Evolutionary conservation across 163 green algal genomes (phyloP).

Genomic region (Chlamydomonas reinhardtii): DNA sequence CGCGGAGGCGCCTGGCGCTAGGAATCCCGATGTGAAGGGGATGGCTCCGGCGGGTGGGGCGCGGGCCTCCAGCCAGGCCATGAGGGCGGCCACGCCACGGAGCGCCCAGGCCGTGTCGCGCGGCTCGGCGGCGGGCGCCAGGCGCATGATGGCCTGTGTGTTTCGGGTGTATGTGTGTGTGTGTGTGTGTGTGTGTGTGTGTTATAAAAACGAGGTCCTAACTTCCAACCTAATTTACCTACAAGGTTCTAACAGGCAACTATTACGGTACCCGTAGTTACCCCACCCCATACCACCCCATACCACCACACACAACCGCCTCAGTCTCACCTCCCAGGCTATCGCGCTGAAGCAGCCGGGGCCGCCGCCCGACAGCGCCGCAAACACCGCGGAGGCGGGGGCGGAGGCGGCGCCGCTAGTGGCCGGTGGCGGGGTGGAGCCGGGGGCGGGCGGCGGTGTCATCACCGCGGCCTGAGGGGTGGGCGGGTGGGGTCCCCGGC

Average conservation of each 20-base stretch:
- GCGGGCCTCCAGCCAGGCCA: slow-evolving; percentile 10
- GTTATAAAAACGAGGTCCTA: too few species aligned
- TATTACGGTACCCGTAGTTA: too few species aligned
- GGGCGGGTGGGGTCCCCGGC: neutral
- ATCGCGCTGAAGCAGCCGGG: slow-evolving; percentile 53
- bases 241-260: too few species aligned
- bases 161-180: too few species aligned
- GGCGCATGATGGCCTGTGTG: slow-evolving; percentile 37
- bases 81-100: neutral
- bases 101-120: slow-evolving; percentile 32
- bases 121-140: slow-evolving; percentile 19
- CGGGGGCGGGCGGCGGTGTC: neutral
- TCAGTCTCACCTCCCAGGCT: slow-evolving; percentile 38
- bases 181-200: neutral
- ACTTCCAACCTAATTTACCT: too few species aligned
- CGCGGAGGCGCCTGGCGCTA: neutral
- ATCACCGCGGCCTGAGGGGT: slow-evolving; percentile 1
- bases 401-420: slow-evolving; percentile 9
- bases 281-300: too few species aligned
- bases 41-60: neutral
- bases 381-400: neutral
- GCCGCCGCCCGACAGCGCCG: slow-evolving; percentile 43
- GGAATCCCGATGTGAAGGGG: slow-evolving; percentile 24
- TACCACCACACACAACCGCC: too few species aligned
- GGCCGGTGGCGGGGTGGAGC: neutral